Evolutionary conservation across 768 basidiomycete genomes (phyloP).

Genomic region (Pisolithus sp.): DNA sequence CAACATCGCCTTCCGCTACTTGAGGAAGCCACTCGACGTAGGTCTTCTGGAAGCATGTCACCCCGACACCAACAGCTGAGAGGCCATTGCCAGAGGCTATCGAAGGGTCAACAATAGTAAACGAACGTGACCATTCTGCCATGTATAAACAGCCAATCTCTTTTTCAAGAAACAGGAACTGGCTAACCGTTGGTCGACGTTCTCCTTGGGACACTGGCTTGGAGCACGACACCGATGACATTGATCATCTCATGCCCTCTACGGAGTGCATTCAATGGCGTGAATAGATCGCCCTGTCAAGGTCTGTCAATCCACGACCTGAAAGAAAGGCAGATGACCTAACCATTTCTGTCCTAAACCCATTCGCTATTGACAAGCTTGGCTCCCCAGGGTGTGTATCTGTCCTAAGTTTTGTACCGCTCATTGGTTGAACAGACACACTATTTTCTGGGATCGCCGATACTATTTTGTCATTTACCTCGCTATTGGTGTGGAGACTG

Average conservation of each 20-base stretch:
- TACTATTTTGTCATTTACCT: not conserved
- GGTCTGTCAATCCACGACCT: slow-evolving; percentile 1
- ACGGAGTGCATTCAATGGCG: slow-evolving; percentile 10
- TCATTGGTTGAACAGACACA: not conserved
- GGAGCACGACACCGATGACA: slow-evolving; percentile 28
- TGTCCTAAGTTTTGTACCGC: not conserved
- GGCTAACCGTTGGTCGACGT: slow-evolving; percentile 24
- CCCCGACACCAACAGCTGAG: slow-evolving; percentile 21
- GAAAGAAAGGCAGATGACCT: not conserved
- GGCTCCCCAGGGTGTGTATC: not conserved
- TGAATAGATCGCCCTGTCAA: slow-evolving; percentile 23
- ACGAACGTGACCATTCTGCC: slow-evolving; percentile 40
- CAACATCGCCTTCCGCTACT: slow-evolving; percentile 40
- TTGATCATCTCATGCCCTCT: slow-evolving; percentile 16
- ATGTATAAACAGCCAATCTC: not conserved
- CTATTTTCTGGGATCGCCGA: not conserved
- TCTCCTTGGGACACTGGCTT: slow-evolving; percentile 6
- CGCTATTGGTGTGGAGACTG: too few relatives aligned
- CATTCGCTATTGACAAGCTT: not conserved
- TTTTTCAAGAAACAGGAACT: not conserved
- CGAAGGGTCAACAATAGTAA: slow-evolving; percentile 51
- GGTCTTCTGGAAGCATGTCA: slow-evolving; percentile 49
- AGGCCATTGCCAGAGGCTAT: slow-evolving; percentile 19
- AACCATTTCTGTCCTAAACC: slow-evolving; percentile 22
- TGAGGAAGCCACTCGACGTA: slow-evolving; percentile 46